Percentiles rank a stretch among this genome's conserved stretches.
Conservation (phyloP, 257 asterid species). For the Anisodus acutangulus region DNA sequence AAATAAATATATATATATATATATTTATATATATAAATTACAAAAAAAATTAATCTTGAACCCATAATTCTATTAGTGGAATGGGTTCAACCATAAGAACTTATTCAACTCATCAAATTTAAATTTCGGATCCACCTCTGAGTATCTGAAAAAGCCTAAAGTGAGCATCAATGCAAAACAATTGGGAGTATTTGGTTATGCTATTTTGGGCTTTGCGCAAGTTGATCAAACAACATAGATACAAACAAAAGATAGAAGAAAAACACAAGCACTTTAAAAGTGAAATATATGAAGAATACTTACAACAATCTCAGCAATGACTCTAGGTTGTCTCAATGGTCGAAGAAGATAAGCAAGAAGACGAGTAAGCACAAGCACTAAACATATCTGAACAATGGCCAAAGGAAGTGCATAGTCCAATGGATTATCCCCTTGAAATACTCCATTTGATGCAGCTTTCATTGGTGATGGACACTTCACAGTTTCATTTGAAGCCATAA, state of each 20-base stretch:
- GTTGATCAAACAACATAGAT: too few species aligned
- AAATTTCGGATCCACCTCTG: neutral
- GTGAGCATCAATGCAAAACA: too few species aligned
- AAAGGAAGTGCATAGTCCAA: slow-evolving; percentile 76
- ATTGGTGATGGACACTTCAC: slow-evolving; percentile 55
- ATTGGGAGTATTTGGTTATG: too few species aligned
- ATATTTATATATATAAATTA: too few species aligned
- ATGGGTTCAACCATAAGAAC: too few species aligned
- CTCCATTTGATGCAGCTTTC: slow-evolving; percentile 79
- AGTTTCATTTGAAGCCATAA: slow-evolving; percentile 39
- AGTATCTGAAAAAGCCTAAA: too few species aligned
- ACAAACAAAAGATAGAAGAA: too few species aligned
- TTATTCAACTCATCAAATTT: neutral
- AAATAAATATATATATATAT: too few species aligned
- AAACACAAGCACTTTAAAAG: too few species aligned
- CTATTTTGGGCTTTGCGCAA: too few species aligned
- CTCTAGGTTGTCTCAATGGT: slow-evolving; percentile 82
- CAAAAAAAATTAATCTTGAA: too few species aligned
- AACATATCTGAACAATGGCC: slow-evolving; percentile 63
- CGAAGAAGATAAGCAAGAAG: slow-evolving; percentile 59
- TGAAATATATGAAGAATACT: slow-evolving; percentile 32
- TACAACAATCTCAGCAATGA: slow-evolving; percentile 78
- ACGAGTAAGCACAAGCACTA: slow-evolving; percentile 67
- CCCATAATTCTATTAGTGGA: too few species aligned
- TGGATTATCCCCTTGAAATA: slow-evolving; percentile 80